phyloP scores from a whole-genome alignment of 805 yeast genomes.

The Maudiozyma turicensis region DNA sequence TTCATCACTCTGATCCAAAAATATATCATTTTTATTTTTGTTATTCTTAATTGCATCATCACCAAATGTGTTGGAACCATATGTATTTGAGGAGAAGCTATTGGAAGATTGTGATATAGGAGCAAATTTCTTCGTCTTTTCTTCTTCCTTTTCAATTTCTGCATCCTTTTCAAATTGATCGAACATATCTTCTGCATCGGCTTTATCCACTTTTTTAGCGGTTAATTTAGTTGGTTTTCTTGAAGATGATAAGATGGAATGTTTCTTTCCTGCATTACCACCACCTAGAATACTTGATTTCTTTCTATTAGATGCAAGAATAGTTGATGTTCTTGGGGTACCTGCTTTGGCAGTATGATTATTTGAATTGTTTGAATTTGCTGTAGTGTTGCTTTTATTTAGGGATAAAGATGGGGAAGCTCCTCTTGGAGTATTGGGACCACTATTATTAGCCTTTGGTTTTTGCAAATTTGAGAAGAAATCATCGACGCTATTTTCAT shows the following conservation, averaged over 20 bases:
- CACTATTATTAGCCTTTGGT: constrained; percentile 37
- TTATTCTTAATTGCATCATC: constrained; percentile 1
- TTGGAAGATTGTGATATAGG: neutral
- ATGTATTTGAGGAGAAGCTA: constrained; percentile 2
- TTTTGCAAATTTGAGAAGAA: constrained; percentile 90
- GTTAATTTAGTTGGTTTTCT: constrained; percentile 48
- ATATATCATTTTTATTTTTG: constrained; percentile 7
- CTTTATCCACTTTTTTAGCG: constrained; percentile 47
- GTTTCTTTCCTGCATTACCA: constrained; percentile 28
- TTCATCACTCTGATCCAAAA: constrained; percentile 11
- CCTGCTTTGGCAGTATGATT: neutral
- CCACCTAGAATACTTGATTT: constrained; percentile 8
- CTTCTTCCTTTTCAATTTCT: constrained; percentile 67
- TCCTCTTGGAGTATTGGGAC: neutral
- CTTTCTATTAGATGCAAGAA: constrained; percentile 23
- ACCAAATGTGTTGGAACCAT: constrained; percentile 1
- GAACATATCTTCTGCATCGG: constrained; percentile 40
- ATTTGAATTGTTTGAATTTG: neutral
- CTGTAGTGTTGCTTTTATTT: neutral
- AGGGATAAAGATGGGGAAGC: neutral
- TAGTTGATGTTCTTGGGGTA: constrained; percentile 4
- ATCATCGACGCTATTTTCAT: constrained; percentile 55
- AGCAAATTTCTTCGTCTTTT: constrained; percentile 9
- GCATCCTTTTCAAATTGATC: constrained; percentile 72
- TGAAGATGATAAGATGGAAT: constrained; percentile 42